Percentiles rank a stretch among this genome's conserved stretches.
These are phyloP conservation scores for Gastrolobium bilobum DNA, from an alignment of 306 rosid genomes.

Conservation along the genomic window DNA sequence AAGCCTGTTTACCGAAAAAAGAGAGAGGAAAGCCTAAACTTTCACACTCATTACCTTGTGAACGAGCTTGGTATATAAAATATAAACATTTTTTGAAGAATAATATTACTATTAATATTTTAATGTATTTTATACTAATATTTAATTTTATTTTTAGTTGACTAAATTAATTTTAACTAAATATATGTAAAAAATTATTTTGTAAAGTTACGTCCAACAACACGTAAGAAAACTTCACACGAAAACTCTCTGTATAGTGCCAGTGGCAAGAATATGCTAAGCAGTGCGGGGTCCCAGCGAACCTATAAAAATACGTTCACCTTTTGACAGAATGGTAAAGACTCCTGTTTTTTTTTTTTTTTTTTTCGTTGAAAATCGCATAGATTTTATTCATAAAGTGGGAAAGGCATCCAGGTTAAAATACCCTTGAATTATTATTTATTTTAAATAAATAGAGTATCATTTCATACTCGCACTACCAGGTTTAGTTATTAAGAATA, in stretches of 20 bases:
- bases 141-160: no score
- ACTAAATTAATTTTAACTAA: no score
- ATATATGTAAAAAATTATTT: no score
- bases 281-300: slow-evolving; percentile 14
- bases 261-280: slow-evolving; percentile 42
- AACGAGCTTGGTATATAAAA: no score
- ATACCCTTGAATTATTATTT: neutral
- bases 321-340: slow-evolving; percentile 35
- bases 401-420: slow-evolving; percentile 35
- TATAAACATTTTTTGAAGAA: no score
- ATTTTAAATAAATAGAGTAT: neutral
- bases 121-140: no score
- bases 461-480: slow-evolving; percentile 30
- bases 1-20: no score
- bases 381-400: slow-evolving; percentile 6
- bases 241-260: neutral
- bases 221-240: neutral
- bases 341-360: neutral
- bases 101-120: no score
- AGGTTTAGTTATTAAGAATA: slow-evolving; percentile 18
- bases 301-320: slow-evolving; percentile 32
- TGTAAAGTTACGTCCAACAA: no score
- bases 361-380: neutral
- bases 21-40: no score
- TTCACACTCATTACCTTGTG: no score